A percentile compares a stretch with the other conserved stretches of the same genome.
Evolutionary conservation across 169 alveolate species (phyloP).

Genomic region (Blepharisma undulans): DNA sequence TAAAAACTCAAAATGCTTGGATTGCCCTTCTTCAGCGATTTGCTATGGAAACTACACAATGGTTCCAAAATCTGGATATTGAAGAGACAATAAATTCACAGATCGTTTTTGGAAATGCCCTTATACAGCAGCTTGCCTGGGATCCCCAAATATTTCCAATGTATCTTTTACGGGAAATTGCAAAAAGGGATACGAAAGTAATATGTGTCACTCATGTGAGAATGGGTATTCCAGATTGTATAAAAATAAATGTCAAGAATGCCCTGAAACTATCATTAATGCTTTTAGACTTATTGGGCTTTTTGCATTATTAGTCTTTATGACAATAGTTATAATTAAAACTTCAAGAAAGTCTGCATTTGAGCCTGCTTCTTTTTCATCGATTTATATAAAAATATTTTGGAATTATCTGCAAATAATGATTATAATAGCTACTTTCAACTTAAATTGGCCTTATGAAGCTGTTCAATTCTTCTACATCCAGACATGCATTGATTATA

Average conservation of each 20-base stretch:
- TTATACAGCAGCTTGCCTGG: neutral
- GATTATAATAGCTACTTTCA: no score
- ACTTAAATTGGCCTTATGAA: no score
- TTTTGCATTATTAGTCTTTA: neutral
- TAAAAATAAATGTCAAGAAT: neutral
- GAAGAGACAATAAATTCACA: neutral
- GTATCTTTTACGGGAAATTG: neutral
- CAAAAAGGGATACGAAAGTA: neutral
- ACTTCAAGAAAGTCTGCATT: neutral
- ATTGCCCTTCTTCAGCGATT: neutral
- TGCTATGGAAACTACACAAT: neutral
- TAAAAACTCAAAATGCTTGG: neutral
- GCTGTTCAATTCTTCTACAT: no score
- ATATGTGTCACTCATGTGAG: constrained; percentile 7
- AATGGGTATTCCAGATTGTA: neutral
- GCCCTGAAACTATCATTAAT: neutral
- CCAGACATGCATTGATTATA: no score
- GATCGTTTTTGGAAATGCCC: neutral
- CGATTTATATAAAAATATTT: no score
- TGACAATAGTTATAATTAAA: neutral
- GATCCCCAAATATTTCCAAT: neutral
- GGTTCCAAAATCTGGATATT: neutral
- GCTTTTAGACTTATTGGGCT: neutral
- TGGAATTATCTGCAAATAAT: no score
- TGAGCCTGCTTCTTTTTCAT: no score